Base-by-base conservation (phyloP, 2,329 filamentous ascomycete genomes). In the Epicoccum nigrum region DNA sequence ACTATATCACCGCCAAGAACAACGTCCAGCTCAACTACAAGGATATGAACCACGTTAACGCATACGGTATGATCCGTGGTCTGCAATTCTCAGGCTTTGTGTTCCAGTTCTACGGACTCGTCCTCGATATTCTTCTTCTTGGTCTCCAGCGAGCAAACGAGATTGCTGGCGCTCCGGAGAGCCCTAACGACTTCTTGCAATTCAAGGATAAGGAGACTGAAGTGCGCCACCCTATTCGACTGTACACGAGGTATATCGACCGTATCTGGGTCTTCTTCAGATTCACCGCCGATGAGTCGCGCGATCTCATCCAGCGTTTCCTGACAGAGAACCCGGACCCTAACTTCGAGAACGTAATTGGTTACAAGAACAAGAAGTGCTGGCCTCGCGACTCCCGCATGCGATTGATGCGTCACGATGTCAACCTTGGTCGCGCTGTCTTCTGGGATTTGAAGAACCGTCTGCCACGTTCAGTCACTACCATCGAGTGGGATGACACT, bases 381-480 rank as follows among this genome's bases (percentile, higher is more conserved):
- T 99, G 94, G 94, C 95, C 94, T 33, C 86, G 94, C 65, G 94
- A 99, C 72, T 97, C 92, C 19, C 86, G 94, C 42, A 99, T 99
- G 95, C 88, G 95, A 37, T 77, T 99, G 65, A 99, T 99, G 94
- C 87, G 94, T 57, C 94, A 99, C 74, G 94, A 99, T 76, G 95
- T 99, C 61, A 97, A 99, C 65, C 86, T 99, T 33, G 94, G 95
- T 33, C 88, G 95, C 54, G 95, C 95, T 52, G 94, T 97, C 1
- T 99, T 99, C 79, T 99, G 94, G 94, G 93, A 99, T 70, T 76
- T 99, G 72, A 97, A 99, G 83, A 99, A 99, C 74, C 87, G 94
- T 32, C 80, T 99, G 48, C 95, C 94, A 19, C 85, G 94, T 62
- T 97, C 92, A 2, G 86, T 99, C 35, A 99, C 94, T 0, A 99